Base-by-base conservation (phyloP, 1,284 basidiomycete species). In the Phylloporus sp. region DNA sequence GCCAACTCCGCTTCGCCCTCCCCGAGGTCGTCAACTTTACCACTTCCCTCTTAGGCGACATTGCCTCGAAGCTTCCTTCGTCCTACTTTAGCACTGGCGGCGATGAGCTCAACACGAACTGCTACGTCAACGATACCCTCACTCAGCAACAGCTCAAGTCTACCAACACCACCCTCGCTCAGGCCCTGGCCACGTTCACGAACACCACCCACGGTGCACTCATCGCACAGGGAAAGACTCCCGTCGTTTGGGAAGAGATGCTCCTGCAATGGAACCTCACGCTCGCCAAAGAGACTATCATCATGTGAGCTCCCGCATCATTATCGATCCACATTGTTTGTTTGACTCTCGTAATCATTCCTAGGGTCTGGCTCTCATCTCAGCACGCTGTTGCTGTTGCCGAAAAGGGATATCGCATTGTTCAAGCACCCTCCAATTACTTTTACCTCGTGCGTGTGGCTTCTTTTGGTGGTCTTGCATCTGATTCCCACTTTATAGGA, bases 221-320 rank as follows among this genome's bases (percentile, higher is more conserved):
- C 2, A 69, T 70, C 2, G 71, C 72, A 0, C 70, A 72, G 17
- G 84, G 84, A 4, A 90, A 90, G 77, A 87, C 82, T 0, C 87
- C 89, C 0, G 81, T 90, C 31, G 89, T 92, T 2, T 93, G 91
- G 91, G 87, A 93, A 74, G 73, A 75, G 34, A 90, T 93, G 88
- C 86, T 88, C 1, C 78, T 95, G 18, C 76, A 80, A 15, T 87
- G 89, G 75, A 82, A 87, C 65, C 80, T 92, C 13, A 81, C 85
- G 0, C 78, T 96, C 3, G 76, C 79, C 3, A 84, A 87, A 32
- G 83, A 92, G 61, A 92, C 93, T 0, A 76, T 95, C 60, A 86
- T 94, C 39, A 83, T 92, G 88, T 73, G 51, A 7, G 72, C 47
- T 1, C 15, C 4, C 31, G 17, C n/a, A n/a, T n/a, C n/a, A n/a